Evolutionary conservation across 495 filamentous ascomycete species (phyloP), one percentile per base, ranked within the genome.

Genomic region (Talaromyces stipitatus): DNA sequence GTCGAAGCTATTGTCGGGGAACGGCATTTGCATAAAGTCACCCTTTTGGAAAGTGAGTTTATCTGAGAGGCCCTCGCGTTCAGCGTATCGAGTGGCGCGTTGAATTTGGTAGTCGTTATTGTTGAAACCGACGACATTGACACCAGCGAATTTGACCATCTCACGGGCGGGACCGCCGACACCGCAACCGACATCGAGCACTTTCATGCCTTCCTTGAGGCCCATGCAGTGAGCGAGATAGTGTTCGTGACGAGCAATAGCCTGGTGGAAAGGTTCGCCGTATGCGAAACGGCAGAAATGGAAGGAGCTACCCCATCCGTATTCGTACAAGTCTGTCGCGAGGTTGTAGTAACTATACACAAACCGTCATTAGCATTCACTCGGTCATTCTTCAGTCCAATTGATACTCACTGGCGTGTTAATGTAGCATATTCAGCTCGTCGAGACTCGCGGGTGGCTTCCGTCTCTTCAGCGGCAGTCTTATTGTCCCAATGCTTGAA

Each of bases 401-500:
- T 20, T 9, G 1, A 3, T 7, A 82, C 89, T 59, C 84, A 91
- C 87, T 97, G 94, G 78, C 88, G 85, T 32, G 95, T 97, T 62
- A 97, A 73, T 28, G 91, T 95, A 50, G 95, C 95, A 71, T 98
- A 98, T 77, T 97, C 91, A 38, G 83, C 85, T 58, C 84, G 85
- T 64, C 94, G 85, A 60, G 88, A 83, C 84, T 89, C 88, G 63
- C 94, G 85, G 59, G 79, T 85, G 56, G 83, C 88, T 26, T 83
- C 81, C 0, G 92, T 98, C 82, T 98, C 94, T 23, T 80, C 78
- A 41, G 78, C 83, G 36, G 76, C 89, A 56, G 70, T 70, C 78
- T 97, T 94, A 79, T 95, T 90, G 75, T 98, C 94, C 88, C 92
- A 98, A 73, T 96, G 95, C 85, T 97, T 98, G 84, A 96, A 97